Conservation (phyloP, 2,329 filamentous ascomycete species). For the Ophiocordyceps camponoti-leonardi region DNA sequence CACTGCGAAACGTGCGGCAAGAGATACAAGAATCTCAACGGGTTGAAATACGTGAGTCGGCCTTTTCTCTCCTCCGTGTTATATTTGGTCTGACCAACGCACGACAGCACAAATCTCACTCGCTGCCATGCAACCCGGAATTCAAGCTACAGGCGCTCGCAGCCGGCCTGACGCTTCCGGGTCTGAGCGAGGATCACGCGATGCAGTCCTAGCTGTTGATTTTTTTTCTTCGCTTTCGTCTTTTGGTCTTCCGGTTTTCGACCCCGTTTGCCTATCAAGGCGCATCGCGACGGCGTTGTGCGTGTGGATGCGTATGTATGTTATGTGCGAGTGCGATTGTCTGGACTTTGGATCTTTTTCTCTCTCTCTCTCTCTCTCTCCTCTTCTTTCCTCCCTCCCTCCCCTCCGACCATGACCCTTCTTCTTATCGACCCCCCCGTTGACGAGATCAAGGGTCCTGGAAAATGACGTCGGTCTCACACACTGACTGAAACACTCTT, state of each 20-base stretch:
- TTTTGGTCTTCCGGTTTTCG: not conserved
- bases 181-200: conserved; percentile 28
- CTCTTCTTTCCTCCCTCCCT: not conserved
- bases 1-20: conserved; percentile 95
- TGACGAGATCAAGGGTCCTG: not conserved
- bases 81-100: conserved; percentile 13
- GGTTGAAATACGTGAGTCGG: conserved; percentile 70
- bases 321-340: not conserved
- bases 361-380: not conserved
- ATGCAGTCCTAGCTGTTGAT: conserved; percentile 11
- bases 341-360: not conserved
- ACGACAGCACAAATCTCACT: conserved; percentile 61
- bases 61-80: not conserved
- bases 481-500: not conserved
- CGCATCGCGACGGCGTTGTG: conserved; percentile 4
- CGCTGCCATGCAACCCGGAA: conserved; percentile 78
- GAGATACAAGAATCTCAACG: conserved; percentile 97
- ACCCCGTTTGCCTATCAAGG: not conserved
- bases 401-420: no score
- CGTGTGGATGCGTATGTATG: no score
- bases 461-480: not conserved
- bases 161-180: conserved; percentile 23
- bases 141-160: conserved; percentile 30
- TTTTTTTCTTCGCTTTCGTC: not conserved
- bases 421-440: not conserved